Base-by-base conservation (phyloP, 441 rosid species). In the Euphorbia corollata region DNA sequence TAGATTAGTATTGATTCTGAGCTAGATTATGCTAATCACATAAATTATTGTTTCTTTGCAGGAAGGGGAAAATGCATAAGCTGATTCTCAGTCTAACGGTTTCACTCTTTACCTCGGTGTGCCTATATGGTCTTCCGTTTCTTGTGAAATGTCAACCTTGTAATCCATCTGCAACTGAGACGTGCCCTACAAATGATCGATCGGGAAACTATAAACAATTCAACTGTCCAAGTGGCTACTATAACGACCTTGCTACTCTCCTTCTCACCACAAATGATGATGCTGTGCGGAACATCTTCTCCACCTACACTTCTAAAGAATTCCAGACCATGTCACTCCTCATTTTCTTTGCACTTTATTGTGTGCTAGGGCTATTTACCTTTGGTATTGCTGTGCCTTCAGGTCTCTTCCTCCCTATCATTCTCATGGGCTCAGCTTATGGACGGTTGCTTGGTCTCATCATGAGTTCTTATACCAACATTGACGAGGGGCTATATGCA, bases 341-440 rank as follows among this genome's bases (percentile, higher is more conserved):
- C 67, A 84, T 87, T 59, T 90, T 85, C 85, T 90, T 92, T 53
- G 74, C 53, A 2, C 81, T 86, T 38, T 92, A 87, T 76, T 88
- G 89, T 74, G 75, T 87, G 68, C 73, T 92, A 54, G 96, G 94
- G 34, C 75, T 90, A 53, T 32, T 88, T 71, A 92, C 96, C 53
- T 87, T 87, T 38, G 98, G 98, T 61, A 92, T 92, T 76, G 97
- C 94, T 1, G 89, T 86, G 51, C 98, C 98, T 5, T 87, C 98
- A 0, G 98, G 98, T 24, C 98, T 92, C 38, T 92, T 92, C 71
- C 75, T 92, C 41, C 97, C 98, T 2, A 86, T 92, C 63, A 92
- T 92, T 67, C 90, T 92, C 39, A 86, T 85, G 83, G 98, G 98
- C 16, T 83, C 97, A 39, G 92, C 90, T 22, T 92, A 90, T 18